Evolutionary conservation across 1,139 yeast species (phyloP).

Genomic region (Suhomyces atakaporum): DNA sequence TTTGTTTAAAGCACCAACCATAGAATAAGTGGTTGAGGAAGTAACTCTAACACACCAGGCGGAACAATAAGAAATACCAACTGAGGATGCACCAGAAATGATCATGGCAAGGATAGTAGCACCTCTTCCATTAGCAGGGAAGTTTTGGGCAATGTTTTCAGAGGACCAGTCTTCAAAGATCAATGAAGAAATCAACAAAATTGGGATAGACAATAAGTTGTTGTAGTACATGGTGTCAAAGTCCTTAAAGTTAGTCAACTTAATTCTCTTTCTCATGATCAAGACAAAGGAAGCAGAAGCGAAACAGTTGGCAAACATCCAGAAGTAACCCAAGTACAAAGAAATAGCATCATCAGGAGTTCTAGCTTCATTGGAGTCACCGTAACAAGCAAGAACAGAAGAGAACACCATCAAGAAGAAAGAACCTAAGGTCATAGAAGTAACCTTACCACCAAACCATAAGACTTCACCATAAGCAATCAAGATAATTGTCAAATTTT

Average conservation of each 20-base stretch:
- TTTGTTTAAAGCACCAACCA: slow-evolving; percentile 99
- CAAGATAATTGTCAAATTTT: slow-evolving; percentile 91
- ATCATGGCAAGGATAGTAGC: slow-evolving; percentile 80
- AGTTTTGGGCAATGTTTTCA: slow-evolving; percentile 69
- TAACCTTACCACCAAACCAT: slow-evolving; percentile 94
- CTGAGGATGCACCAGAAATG: slow-evolving; percentile 89
- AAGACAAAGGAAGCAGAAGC: slow-evolving; percentile 92
- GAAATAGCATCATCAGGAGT: slow-evolving; percentile 32
- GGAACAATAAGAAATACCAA: slow-evolving; percentile 96
- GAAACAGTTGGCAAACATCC: slow-evolving; percentile 96
- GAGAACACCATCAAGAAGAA: slow-evolving; percentile 90
- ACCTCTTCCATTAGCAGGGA: slow-evolving; percentile 69
- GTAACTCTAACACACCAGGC: slow-evolving; percentile 99
- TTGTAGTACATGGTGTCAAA: slow-evolving; percentile 98
- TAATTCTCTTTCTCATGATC: slow-evolving; percentile 95
- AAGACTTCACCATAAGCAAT: slow-evolving; percentile 98
- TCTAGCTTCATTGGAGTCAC: slow-evolving; percentile 51
- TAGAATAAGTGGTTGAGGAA: slow-evolving; percentile 94
- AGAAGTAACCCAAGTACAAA: slow-evolving; percentile 82
- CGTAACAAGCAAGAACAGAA: slow-evolving; percentile 90
- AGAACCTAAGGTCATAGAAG: slow-evolving; percentile 86
- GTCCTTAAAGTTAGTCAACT: slow-evolving; percentile 94
- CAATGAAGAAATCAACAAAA: slow-evolving; percentile 72
- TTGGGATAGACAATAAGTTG: slow-evolving; percentile 89
- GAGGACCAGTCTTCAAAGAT: slow-evolving; percentile 91